phyloP scores from a whole-genome alignment of 192 early-diverging fungal species.

The Backusella psychrophila region DNA sequence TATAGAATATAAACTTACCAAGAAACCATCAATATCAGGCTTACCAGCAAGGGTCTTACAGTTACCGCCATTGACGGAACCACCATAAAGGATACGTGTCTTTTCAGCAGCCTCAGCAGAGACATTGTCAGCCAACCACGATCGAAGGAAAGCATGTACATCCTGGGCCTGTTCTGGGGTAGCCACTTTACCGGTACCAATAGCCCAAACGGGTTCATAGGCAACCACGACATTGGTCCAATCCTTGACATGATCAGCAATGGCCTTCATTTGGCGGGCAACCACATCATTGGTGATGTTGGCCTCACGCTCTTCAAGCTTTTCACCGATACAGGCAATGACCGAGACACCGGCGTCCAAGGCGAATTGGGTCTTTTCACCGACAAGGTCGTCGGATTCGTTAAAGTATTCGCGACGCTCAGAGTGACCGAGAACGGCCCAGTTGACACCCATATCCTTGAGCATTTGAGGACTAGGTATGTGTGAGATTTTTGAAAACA shows the following conservation, averaged over 20 bases:
- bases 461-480: slow-evolving; percentile 76
- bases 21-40: slow-evolving; percentile 97
- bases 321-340: slow-evolving; percentile 95
- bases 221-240: slow-evolving; percentile 96
- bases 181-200: slow-evolving; percentile 98
- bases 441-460: slow-evolving; percentile 92
- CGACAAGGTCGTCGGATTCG: slow-evolving; percentile 87
- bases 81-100: slow-evolving; percentile 96
- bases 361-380: slow-evolving; percentile 88
- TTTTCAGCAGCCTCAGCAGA: slow-evolving; percentile 79
- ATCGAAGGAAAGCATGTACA: slow-evolving; percentile 84
- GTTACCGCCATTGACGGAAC: slow-evolving; percentile 91
- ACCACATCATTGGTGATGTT: slow-evolving; percentile 84
- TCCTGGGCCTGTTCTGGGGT: slow-evolving; percentile 96
- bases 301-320: slow-evolving; percentile 91
- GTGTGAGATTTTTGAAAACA: neutral
- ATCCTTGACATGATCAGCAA: slow-evolving; percentile 74
- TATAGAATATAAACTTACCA: slow-evolving; percentile 44
- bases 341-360: slow-evolving; percentile 85
- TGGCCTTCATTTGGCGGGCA: slow-evolving; percentile 86
- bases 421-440: slow-evolving; percentile 98
- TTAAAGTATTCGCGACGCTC: slow-evolving; percentile 93
- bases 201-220: slow-evolving; percentile 99
- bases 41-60: slow-evolving; percentile 52
- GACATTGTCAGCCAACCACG: slow-evolving; percentile 84